These are phyloP conservation scores for Phialophora macrospora DNA, from an alignment of 2,329 filamentous ascomycete genomes.

Conservation along the genomic window DNA sequence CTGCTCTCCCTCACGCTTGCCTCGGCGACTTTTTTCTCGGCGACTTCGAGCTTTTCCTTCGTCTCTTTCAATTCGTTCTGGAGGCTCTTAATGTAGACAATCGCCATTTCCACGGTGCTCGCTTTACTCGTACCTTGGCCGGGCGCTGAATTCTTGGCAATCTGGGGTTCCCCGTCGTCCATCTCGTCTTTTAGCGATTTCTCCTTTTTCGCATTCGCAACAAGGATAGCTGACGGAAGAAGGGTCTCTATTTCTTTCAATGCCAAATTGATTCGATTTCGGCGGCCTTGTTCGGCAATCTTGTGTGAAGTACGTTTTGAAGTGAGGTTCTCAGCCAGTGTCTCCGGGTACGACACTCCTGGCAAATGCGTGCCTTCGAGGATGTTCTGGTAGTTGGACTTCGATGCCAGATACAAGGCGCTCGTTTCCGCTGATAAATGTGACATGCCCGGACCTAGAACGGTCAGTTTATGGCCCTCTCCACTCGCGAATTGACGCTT, in stretches of 20 bases:
- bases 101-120: constrained; percentile 95
- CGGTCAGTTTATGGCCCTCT: constrained; percentile 29
- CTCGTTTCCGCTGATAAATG: constrained; percentile 62
- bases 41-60: constrained; percentile 65
- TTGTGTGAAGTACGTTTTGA: constrained; percentile 98
- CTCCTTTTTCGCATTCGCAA: constrained; percentile 45
- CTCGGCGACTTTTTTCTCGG: constrained; percentile 64
- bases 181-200: constrained; percentile 41
- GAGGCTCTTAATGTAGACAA: constrained; percentile 88
- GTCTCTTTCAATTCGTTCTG: constrained; percentile 73
- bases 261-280: constrained; percentile 93
- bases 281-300: constrained; percentile 91
- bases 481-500: constrained; percentile 46
- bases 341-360: constrained; percentile 86
- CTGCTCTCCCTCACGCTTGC: constrained; percentile 28
- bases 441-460: constrained; percentile 39
- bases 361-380: constrained; percentile 90
- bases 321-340: constrained; percentile 88
- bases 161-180: constrained; percentile 44
- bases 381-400: constrained; percentile 98
- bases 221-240: constrained; percentile 65
- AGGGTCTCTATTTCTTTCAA: constrained; percentile 88
- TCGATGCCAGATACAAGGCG: constrained; percentile 81
- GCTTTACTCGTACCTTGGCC: constrained; percentile 82
- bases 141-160: constrained; percentile 45